Evolutionary conservation across 2,329 filamentous ascomycete species (phyloP).

Genomic region (Gliomastix tumulicola): DNA sequence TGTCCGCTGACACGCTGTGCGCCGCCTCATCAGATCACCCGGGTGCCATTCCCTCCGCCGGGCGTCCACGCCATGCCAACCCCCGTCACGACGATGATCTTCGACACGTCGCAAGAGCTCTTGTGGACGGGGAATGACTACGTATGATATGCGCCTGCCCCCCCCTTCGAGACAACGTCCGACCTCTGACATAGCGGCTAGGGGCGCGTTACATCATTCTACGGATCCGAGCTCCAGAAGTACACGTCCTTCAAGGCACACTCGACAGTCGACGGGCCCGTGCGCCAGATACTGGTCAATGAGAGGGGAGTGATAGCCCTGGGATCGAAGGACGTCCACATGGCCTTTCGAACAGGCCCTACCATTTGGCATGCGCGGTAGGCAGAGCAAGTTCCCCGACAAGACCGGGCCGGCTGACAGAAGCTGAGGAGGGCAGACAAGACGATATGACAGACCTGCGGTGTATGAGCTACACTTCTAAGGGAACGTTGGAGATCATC

Average conservation of each 20-base stretch:
- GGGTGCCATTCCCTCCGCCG: slow-evolving; percentile 74
- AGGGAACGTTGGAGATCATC: slow-evolving; percentile 74
- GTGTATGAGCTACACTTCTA: slow-evolving; percentile 94
- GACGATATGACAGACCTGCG: slow-evolving; percentile 77
- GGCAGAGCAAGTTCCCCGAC: slow-evolving; percentile 16
- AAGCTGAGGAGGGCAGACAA: slow-evolving; percentile 35
- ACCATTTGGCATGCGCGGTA: slow-evolving; percentile 85
- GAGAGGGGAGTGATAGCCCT: slow-evolving; percentile 86
- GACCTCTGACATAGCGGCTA: too few relatives aligned
- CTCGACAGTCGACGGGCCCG: slow-evolving; percentile 62
- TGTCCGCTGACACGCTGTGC: too few relatives aligned
- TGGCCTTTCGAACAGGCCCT: slow-evolving; percentile 74
- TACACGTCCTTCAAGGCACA: slow-evolving; percentile 91
- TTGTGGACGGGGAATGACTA: slow-evolving; percentile 91
- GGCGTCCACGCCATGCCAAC: slow-evolving; percentile 64
- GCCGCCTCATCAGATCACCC: slow-evolving; percentile 73
- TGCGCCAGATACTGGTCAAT: slow-evolving; percentile 86
- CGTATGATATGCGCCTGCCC: slow-evolving; percentile 44
- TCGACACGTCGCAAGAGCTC: slow-evolving; percentile 84
- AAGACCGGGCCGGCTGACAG: neutral
- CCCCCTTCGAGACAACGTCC: slow-evolving; percentile 7
- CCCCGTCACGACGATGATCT: slow-evolving; percentile 72
- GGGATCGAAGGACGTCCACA: slow-evolving; percentile 77
- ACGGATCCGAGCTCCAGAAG: slow-evolving; percentile 73
- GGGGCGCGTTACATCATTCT: slow-evolving; percentile 87